These are phyloP conservation scores for Psidium guajava DNA, from an alignment of 345 rosid species.

Conservation along the genomic window DNA sequence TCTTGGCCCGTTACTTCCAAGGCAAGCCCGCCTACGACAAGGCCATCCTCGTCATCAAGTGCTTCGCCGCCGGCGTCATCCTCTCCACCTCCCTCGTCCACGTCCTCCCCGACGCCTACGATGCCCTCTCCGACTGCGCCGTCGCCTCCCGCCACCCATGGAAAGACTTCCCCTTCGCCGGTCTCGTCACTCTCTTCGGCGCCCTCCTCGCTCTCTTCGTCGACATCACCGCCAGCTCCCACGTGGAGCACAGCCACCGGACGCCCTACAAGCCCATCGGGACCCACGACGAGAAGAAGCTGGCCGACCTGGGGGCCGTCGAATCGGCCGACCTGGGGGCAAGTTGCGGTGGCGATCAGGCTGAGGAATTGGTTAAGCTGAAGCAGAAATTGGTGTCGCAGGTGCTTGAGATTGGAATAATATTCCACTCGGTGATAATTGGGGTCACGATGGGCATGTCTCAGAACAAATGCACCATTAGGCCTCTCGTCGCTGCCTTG, in stretches of 20 bases:
- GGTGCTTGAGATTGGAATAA: conserved; percentile 88
- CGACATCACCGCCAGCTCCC: conserved; percentile 78
- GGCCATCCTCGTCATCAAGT: conserved; percentile 57
- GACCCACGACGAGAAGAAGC: not conserved
- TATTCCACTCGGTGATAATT: conserved; percentile 87
- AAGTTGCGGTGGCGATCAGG: conserved; percentile 22
- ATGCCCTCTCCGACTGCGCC: conserved; percentile 59
- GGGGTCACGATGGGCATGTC: conserved; percentile 98
- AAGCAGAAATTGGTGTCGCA: conserved; percentile 85
- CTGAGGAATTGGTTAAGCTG: conserved; percentile 35
- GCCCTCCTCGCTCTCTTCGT: conserved; percentile 59
- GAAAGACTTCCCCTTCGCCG: conserved; percentile 87
- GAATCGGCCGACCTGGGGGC: conserved; percentile 25
- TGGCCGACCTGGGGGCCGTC: not conserved
- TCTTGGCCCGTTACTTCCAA: conserved; percentile 64
- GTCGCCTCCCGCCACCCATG: conserved; percentile 75
- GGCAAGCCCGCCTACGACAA: conserved; percentile 75
- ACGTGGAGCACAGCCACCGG: conserved; percentile 41
- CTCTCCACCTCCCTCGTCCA: conserved; percentile 92
- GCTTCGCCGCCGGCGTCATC: conserved; percentile 96
- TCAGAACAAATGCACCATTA: conserved; percentile 81
- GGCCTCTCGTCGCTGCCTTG: conserved; percentile 80
- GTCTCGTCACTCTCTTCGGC: conserved; percentile 62
- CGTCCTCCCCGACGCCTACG: conserved; percentile 83
- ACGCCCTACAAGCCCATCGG: not conserved